Percentiles rank a stretch among this genome's conserved stretches.
Conservation (phyloP, 768 basidiomycete species). For the Russula lepida region DNA sequence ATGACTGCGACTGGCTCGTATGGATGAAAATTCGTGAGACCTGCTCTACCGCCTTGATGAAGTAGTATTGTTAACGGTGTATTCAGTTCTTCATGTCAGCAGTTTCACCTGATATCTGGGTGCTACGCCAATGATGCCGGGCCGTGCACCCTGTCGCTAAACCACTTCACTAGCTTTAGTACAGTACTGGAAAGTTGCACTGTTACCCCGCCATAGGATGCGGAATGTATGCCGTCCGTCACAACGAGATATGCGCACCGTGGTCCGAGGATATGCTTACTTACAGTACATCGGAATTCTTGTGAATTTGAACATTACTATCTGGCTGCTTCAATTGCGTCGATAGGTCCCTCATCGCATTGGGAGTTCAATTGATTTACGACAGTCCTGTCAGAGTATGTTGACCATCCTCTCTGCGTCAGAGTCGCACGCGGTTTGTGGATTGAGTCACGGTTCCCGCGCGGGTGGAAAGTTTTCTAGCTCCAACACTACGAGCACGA, state of each 20-base stretch:
- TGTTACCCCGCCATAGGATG: background rate
- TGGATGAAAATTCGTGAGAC: background rate
- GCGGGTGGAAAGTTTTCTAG: slow-evolving; percentile 1
- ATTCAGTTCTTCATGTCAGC: background rate
- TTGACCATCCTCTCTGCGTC: background rate
- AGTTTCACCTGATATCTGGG: too few species aligned
- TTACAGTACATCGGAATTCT: background rate
- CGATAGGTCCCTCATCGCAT: background rate
- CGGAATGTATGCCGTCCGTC: background rate
- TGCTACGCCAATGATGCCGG: background rate
- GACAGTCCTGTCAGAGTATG: background rate
- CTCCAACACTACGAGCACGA: slow-evolving; percentile 2
- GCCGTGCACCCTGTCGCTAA: background rate
- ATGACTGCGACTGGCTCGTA: background rate
- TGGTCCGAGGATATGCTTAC: background rate
- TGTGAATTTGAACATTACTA: background rate
- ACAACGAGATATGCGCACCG: background rate
- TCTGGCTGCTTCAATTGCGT: background rate
- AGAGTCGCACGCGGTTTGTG: background rate
- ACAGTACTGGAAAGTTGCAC: background rate
- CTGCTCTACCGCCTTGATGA: background rate
- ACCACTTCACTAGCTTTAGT: too few species aligned
- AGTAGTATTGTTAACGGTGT: background rate
- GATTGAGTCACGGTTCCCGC: slow-evolving; percentile 1
- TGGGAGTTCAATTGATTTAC: background rate